Evolutionary conservation across 169 alveolate genomes (phyloP).

Genomic region (Eimeria zaria): DNA sequence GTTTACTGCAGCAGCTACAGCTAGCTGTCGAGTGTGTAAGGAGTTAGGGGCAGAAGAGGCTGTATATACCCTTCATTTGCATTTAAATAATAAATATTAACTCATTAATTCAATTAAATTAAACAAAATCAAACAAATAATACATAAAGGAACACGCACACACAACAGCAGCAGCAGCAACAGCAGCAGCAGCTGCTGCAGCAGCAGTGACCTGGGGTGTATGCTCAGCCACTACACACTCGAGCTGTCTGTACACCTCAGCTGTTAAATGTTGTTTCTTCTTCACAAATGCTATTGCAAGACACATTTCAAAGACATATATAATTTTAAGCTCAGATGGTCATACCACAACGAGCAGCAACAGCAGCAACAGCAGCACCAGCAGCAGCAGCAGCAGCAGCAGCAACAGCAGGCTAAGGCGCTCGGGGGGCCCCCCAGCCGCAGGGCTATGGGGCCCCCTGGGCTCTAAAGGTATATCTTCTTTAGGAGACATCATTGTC

Average conservation of each 20-base stretch:
- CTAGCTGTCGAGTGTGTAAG: neutral
- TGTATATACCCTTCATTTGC: neutral
- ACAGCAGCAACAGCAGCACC: neutral
- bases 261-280: neutral
- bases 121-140: neutral
- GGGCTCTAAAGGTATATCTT: neutral
- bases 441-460: constrained; percentile 18
- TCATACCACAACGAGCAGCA: neutral
- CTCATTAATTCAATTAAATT: neutral
- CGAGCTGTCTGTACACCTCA: constrained; percentile 11
- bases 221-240: neutral
- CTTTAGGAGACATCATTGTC: neutral
- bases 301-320: neutral
- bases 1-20: too few species aligned
- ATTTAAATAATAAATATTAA: neutral
- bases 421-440: constrained; percentile 27
- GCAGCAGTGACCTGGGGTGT: too few species aligned
- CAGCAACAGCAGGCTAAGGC: constrained; percentile 27
- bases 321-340: neutral
- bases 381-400: constrained; percentile 23
- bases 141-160: neutral
- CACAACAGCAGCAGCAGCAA: neutral
- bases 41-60: neutral
- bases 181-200: neutral
- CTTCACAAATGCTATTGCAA: neutral